Base-by-base conservation (phyloP, 2,329 filamentous ascomycete genomes). In the Epichloe coenophiala region DNA sequence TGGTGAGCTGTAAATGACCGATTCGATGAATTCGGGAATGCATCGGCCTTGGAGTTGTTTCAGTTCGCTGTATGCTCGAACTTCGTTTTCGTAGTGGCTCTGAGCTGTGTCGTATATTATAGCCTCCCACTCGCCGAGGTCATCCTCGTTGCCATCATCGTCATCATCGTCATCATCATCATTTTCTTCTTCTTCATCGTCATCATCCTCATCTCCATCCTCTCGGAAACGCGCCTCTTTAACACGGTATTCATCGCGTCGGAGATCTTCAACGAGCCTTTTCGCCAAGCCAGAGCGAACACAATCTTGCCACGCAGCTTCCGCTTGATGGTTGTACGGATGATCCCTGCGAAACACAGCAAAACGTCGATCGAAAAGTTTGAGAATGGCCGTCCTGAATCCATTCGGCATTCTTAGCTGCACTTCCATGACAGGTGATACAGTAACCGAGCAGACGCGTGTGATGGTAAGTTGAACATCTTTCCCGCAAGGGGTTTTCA, bases 321-420 rank as follows among this genome's bases (percentile, higher is more conserved):
- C 53, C 5, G 50, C 50, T 46, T 39, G 21, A 43, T 44, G 42
- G 27, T 45, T 54, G 40, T 54, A 50, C 13, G 53, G 53, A 36
- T 50, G 38, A 27, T 19, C 23, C 35, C 43, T 36, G 39, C 50
- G 44, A 23, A 12, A 31, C n/a, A 43, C 47, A 5, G 47, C 53
- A 50, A 52, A 52, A 21, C 53, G 47, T 43, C 44, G 53, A 38
- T 54, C 49, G 40, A 50, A 54, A 6, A 54, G 47, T 27, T 54
- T 54, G 19, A 54, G 53, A 49, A 54, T 46, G 31, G 47, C 50
- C 27, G 37, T 50, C 23, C 19, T 41, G 2, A 31, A 13, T 12
- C 44, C 53, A 19, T 43, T 13, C 9, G 47, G 39, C 41, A 21
- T 42, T 21, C 12, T 47, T 17, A 54, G 31, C 15, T 50, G 33